Conservation (phyloP, 495 filamentous ascomycete species). For the Sporormia fimetaria region DNA sequence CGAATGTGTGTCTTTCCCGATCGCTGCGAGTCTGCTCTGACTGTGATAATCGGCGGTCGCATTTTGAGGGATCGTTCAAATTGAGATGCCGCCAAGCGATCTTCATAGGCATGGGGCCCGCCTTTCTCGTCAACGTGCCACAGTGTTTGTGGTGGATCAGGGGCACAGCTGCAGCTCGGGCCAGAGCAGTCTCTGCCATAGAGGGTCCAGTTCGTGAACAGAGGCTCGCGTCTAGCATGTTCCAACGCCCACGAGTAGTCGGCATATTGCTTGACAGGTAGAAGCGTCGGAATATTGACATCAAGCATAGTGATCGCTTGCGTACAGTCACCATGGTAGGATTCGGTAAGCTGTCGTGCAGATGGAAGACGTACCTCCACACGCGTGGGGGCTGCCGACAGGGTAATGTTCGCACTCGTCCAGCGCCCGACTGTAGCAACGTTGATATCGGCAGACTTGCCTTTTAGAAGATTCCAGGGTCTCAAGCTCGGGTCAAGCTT, state of each 20-base stretch:
- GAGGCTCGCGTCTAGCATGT: background rate
- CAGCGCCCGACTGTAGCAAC: background rate
- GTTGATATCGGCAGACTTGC: background rate
- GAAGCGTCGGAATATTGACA: conserved; percentile 13
- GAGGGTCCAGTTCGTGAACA: background rate
- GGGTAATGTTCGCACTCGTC: too few species aligned
- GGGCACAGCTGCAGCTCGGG: conserved; percentile 32
- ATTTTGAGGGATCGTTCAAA: conserved; percentile 42
- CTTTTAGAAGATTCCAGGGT: conserved; percentile 9
- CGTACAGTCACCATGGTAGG: conserved; percentile 1
- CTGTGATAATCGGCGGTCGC: conserved; percentile 40
- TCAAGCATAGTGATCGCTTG: conserved; percentile 6
- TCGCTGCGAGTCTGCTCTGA: conserved; percentile 26
- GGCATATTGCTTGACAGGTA: background rate
- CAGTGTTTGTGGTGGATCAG: conserved; percentile 32
- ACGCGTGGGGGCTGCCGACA: too few species aligned
- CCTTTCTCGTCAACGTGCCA: conserved; percentile 30
- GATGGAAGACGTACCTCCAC: too few species aligned
- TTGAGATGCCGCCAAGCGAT: conserved; percentile 35
- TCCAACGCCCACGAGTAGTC: conserved; percentile 11
- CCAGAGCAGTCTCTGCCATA: background rate
- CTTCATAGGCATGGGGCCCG: conserved; percentile 37
- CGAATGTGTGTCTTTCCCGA: conserved; percentile 28
- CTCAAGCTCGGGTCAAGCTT: conserved; percentile 31
- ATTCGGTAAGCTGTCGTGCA: background rate